Conservation (phyloP, 1,284 basidiomycete species). For the Melampsora larici-populina region DNA sequence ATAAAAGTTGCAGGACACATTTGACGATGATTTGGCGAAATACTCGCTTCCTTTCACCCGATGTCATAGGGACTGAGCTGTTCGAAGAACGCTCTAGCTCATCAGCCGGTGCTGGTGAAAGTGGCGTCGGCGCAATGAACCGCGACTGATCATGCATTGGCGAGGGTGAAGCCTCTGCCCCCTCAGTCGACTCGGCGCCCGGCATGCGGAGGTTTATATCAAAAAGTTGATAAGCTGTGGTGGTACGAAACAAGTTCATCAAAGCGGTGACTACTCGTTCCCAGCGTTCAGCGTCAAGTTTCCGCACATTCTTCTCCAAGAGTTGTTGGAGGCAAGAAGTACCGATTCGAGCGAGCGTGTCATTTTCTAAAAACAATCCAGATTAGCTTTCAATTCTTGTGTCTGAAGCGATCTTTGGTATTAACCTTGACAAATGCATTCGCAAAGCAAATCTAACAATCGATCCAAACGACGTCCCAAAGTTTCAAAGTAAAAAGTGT, state of each 20-base stretch:
- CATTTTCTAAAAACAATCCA: slow-evolving; percentile 68
- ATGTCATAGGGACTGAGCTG: slow-evolving; percentile 48
- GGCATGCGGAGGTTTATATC: slow-evolving; percentile 71
- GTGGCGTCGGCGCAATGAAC: slow-evolving; percentile 72
- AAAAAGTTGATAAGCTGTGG: slow-evolving; percentile 95
- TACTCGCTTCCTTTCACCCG: slow-evolving; percentile 75
- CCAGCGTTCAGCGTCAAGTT: slow-evolving; percentile 81
- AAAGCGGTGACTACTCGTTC: slow-evolving; percentile 89
- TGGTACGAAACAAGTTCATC: slow-evolving; percentile 90
- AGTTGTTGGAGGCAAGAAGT: slow-evolving; percentile 97
- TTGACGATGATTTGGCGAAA: slow-evolving; percentile 99
- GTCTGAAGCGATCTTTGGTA: background rate
- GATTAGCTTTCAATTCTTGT: background rate
- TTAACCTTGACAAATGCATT: slow-evolving; percentile 97
- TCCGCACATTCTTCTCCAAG: slow-evolving; percentile 86
- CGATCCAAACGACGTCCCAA: slow-evolving; percentile 86
- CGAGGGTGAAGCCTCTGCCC: slow-evolving; percentile 32
- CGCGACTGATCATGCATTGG: slow-evolving; percentile 56
- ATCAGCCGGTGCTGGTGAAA: slow-evolving; percentile 60
- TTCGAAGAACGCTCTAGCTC: slow-evolving; percentile 30
- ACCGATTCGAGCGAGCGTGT: slow-evolving; percentile 94
- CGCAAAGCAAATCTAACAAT: slow-evolving; percentile 83
- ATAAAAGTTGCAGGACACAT: slow-evolving; percentile 92
- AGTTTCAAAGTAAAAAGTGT: slow-evolving; percentile 92
- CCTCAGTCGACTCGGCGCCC: slow-evolving; percentile 57